These are phyloP conservation scores for Juglanconis oblonga DNA, from an alignment of 2,329 filamentous ascomycete species.

Conservation along the genomic window DNA sequence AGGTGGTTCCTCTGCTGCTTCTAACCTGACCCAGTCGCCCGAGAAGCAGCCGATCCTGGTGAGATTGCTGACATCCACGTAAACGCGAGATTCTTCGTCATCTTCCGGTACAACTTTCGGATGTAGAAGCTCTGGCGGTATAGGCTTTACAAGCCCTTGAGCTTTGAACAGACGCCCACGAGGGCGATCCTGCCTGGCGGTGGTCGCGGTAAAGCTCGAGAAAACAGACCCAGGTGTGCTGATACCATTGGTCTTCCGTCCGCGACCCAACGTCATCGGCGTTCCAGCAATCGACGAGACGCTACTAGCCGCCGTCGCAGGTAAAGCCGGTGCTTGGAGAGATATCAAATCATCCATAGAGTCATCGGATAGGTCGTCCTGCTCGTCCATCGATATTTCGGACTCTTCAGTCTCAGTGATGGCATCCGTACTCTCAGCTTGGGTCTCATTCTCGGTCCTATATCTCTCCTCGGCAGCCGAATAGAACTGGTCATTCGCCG, in stretches of 20 bases:
- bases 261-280: slow-evolving; percentile 69
- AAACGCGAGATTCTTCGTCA: slow-evolving; percentile 86
- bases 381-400: slow-evolving; percentile 65
- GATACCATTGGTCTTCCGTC: slow-evolving; percentile 65
- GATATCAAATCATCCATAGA: slow-evolving; percentile 93
- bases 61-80: slow-evolving; percentile 82
- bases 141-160: slow-evolving; percentile 67
- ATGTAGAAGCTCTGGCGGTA: slow-evolving; percentile 77
- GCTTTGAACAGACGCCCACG: slow-evolving; percentile 81
- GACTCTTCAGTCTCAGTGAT: slow-evolving; percentile 59
- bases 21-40: slow-evolving; percentile 90
- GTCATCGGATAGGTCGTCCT: slow-evolving; percentile 78
- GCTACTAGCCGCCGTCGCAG: slow-evolving; percentile 73
- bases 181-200: slow-evolving; percentile 68
- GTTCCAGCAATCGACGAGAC: slow-evolving; percentile 80
- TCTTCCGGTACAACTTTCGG: slow-evolving; percentile 75
- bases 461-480: slow-evolving; percentile 82
- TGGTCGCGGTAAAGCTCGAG: slow-evolving; percentile 82
- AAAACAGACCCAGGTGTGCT: slow-evolving; percentile 85
- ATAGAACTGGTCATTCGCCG: slow-evolving; percentile 86
- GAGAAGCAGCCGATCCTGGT: slow-evolving; percentile 94
- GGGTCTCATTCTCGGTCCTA: slow-evolving; percentile 55
- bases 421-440: slow-evolving; percentile 56
- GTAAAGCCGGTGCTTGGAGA: slow-evolving; percentile 73
- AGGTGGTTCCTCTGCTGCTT: slow-evolving; percentile 71